Evolutionary conservation across 2,329 filamentous ascomycete genomes (phyloP), one percentile per base, ranked within the genome.

Genomic region (Fusarium sp.): DNA sequence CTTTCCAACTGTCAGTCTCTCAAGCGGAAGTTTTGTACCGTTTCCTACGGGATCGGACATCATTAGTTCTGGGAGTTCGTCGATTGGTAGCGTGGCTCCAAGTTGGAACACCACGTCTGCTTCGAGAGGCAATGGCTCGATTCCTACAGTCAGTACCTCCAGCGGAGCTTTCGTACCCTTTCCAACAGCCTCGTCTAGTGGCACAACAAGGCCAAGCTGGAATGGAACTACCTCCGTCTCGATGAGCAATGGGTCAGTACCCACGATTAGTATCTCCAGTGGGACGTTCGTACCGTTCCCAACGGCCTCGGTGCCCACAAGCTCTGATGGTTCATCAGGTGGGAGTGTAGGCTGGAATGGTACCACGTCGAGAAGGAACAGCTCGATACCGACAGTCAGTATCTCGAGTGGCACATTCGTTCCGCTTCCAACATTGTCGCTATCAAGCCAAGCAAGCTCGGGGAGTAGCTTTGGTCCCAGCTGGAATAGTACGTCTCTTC

Each of bases 331-430:
- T n/a, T 38, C 35, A 13, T 13, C 51, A 22, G 28, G 51, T 4
- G 35, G 20, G 1, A 70, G 58, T 52, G 14, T 45, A 5, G 33
- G 41, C 20, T 55, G 52, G 66, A 70, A 70, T 60, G n/a, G 12
- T 22, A 66, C 68, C 11, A 55, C 28, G 15, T 45, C 65, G 5
- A 58, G 41, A 20, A 35, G 38, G 3, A 70, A 55, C 7, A 7
- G 5, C 28, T 66, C 58, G 12, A 36, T 63, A 14, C 57, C 68
- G 10, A 66, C 51, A 17, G 5, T 62, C n/a, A 56, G 70, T 28
- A 31, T 54, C 18, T 38, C 70, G 1, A 45, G 60, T 36, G 56
- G 60, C 2, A 70, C 70, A 6, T 55, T 70, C 22, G 18, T 70
- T 1, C 39, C 70, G 3, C 51, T 73, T 36, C 51, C 60, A 24